These are phyloP conservation scores for Pseudognaphalium luteoalbum DNA, from an alignment of 129 eudicot species.

Conservation along the genomic window DNA sequence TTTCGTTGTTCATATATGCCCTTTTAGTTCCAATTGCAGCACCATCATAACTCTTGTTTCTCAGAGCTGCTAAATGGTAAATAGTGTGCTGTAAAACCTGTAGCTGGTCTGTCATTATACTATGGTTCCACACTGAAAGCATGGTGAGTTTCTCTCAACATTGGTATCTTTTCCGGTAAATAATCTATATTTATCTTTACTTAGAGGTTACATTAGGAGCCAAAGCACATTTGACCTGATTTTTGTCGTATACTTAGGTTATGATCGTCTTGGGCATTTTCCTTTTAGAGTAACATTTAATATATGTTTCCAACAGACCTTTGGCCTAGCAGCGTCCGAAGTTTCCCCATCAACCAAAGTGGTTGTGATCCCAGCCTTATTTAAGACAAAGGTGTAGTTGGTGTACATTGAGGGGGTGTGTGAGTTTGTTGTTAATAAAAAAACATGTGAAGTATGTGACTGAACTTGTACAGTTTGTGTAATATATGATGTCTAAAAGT, in stretches of 20 bases:
- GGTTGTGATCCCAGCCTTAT: neutral
- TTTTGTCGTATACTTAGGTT: neutral
- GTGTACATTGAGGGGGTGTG: neutral
- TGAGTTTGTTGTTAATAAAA: neutral
- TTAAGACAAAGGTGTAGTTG: too few species aligned
- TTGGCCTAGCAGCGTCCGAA: neutral
- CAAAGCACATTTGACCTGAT: neutral
- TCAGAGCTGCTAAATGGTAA: slow-evolving; percentile 5
- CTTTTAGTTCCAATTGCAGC: too few species aligned
- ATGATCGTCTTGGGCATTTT: neutral
- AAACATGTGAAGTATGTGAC: neutral
- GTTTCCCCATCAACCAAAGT: neutral
- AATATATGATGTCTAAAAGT: neutral
- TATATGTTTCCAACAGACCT: neutral
- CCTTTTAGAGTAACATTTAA: neutral
- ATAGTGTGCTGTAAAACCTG: neutral
- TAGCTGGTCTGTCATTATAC: neutral
- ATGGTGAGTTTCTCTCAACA: slow-evolving; percentile 5
- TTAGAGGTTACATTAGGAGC: slow-evolving; percentile 9
- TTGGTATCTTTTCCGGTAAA: neutral
- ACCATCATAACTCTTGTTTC: neutral
- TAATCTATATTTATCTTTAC: neutral
- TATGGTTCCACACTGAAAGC: slow-evolving; percentile 6
- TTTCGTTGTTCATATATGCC: neutral
- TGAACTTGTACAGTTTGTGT: neutral